phyloP scores from a whole-genome alignment of 1,284 basidiomycete species.

The Tylopilus sp. region DNA sequence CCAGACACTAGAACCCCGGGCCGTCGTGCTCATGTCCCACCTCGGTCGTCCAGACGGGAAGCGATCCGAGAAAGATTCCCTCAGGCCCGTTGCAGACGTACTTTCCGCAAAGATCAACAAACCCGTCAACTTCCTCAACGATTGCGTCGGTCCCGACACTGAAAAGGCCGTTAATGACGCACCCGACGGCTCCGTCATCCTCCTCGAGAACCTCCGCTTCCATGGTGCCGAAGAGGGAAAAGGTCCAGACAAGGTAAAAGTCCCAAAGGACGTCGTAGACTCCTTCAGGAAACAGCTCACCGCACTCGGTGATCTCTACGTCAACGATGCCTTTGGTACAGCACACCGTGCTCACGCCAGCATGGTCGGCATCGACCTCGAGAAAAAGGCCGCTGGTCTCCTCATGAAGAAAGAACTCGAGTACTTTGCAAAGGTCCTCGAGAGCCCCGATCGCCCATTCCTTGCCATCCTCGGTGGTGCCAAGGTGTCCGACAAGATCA shows the following conservation, averaged over 20 bases:
- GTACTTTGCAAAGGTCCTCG: conserved; percentile 97
- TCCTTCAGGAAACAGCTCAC: conserved; percentile 66
- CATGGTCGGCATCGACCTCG: conserved; percentile 95
- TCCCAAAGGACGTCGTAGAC: conserved; percentile 66
- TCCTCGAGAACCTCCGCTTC: conserved; percentile 98
- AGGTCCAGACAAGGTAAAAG: conserved; percentile 81
- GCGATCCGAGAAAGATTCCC: conserved; percentile 84
- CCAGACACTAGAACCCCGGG: conserved; percentile 64
- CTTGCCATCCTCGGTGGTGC: conserved; percentile 98
- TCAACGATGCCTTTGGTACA: conserved; percentile 99
- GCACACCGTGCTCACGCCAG: conserved; percentile 98
- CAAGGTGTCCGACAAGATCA: conserved; percentile 99
- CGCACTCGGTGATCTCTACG: conserved; percentile 91
- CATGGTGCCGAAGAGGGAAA: conserved; percentile 99
- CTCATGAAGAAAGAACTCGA: conserved; percentile 99
- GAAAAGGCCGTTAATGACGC: conserved; percentile 77
- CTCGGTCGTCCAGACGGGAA: conserved; percentile 97
- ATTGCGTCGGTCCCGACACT: conserved; percentile 85
- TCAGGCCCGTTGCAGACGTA: conserved; percentile 79
- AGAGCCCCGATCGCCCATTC: conserved; percentile 94
- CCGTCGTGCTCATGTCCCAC: conserved; percentile 95
- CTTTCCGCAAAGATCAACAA: conserved; percentile 45
- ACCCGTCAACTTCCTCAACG: conserved; percentile 78
- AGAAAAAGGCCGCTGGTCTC: conserved; percentile 93
- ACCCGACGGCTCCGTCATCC: conserved; percentile 75